phyloP scores from a whole-genome alignment of 2,329 filamentous ascomycete genomes.

The Daldinia sp. region DNA sequence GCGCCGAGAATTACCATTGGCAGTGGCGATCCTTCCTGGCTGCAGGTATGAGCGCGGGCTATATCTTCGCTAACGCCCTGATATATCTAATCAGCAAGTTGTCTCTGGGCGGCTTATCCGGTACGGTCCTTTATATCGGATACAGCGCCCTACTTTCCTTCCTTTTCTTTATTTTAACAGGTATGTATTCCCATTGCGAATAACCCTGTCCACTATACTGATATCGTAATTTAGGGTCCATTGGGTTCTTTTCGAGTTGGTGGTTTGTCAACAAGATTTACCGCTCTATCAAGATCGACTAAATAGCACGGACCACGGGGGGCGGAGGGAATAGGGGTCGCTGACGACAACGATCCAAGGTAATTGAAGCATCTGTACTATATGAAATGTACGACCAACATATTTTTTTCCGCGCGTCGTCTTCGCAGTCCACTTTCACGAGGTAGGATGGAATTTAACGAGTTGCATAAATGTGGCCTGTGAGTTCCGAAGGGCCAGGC shows the following conservation, averaged over 20 bases:
- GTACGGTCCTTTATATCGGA: conserved; percentile 89
- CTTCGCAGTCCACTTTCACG: conserved; percentile 3
- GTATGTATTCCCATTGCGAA: conserved; percentile 63
- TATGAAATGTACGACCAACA: conserved; percentile 30
- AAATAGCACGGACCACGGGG: conserved; percentile 28
- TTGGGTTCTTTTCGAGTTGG: conserved; percentile 96
- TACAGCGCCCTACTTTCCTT: conserved; percentile 91
- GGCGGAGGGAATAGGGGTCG: not conserved
- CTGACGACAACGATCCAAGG: not conserved
- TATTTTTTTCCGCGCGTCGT: conserved; percentile 9
- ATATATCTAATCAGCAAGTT: conserved; percentile 91
- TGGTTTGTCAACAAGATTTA: conserved; percentile 95
- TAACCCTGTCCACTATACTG: not conserved
- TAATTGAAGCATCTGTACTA: conserved; percentile 18
- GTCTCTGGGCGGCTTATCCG: conserved; percentile 83
- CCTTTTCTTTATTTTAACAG: conserved; percentile 91
- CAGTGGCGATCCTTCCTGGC: conserved; percentile 96
- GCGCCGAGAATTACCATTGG: conserved; percentile 98
- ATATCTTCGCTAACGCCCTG: conserved; percentile 91
- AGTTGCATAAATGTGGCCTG: conserved; percentile 26
- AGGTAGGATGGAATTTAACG: conserved; percentile 16
- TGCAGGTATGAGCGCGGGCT: conserved; percentile 87
- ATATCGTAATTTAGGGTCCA: conserved; percentile 71
- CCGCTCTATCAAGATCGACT: conserved; percentile 97
- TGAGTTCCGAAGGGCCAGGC: conserved; percentile 18